Evolutionary conservation across 305 asterid species (phyloP).

Genomic region (Solanum hybrid): DNA sequence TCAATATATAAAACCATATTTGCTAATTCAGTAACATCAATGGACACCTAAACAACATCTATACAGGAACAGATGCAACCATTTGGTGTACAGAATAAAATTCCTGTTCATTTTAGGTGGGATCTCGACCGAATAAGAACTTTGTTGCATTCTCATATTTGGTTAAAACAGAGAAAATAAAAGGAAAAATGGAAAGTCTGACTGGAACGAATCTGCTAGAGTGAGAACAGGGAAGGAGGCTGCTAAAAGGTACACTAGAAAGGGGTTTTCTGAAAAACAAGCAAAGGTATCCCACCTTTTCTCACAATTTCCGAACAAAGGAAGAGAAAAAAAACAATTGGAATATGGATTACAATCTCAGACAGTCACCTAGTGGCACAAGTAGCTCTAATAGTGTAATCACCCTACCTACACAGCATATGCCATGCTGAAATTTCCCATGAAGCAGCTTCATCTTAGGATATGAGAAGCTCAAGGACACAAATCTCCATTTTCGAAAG

Average conservation of each 20-base stretch:
- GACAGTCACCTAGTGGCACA: neutral
- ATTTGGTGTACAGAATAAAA: neutral
- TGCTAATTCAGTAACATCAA: neutral
- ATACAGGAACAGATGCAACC: neutral
- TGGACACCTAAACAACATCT: neutral
- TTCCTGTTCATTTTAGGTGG: neutral
- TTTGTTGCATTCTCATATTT: neutral
- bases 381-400: neutral
- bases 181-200: neutral
- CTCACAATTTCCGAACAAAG: neutral
- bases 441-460: neutral
- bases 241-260: neutral
- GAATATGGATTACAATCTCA: neutral
- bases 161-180: neutral
- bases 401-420: neutral
- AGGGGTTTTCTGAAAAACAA: neutral
- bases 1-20: neutral
- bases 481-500: neutral
- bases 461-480: neutral
- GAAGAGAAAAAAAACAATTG: neutral
- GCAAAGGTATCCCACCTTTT: neutral
- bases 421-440: neutral
- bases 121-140: neutral
- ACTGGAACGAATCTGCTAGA: neutral
- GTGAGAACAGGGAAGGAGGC: neutral